Evolutionary conservation across 2,329 filamentous ascomycete genomes (phyloP).

Genomic region (Trichoderma pleuroti): DNA sequence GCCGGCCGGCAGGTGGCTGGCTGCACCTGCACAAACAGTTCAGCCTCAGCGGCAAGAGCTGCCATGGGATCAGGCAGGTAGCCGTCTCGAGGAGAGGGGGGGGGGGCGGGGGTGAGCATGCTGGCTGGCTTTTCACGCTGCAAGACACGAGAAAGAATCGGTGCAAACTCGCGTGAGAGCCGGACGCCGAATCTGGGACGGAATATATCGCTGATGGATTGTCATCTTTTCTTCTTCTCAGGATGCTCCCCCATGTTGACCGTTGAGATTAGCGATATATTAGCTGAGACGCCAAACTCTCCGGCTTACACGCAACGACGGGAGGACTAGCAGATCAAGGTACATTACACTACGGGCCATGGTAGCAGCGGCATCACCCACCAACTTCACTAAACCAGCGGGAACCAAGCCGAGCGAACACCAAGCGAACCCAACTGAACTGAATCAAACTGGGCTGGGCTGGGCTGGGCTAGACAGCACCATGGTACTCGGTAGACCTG

Average conservation of each 20-base stretch:
- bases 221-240: neutral
- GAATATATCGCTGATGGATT: neutral
- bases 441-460: neutral
- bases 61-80: neutral
- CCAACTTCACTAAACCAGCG: neutral
- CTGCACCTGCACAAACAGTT: conserved; percentile 15
- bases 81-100: neutral
- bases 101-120: neutral
- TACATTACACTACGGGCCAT: no score
- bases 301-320: neutral
- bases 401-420: neutral
- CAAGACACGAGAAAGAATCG: neutral
- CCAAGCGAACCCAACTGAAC: neutral
- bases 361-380: neutral
- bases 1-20: conserved; percentile 8
- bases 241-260: neutral
- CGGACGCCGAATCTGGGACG: neutral
- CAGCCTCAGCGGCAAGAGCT: conserved; percentile 15
- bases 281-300: neutral
- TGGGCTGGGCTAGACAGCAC: no score
- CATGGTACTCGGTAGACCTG: no score
- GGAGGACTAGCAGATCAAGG: neutral
- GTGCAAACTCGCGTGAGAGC: neutral
- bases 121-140: neutral
- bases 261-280: conserved; percentile 1